Base-by-base conservation (phyloP, 192 early-diverging fungal species). In the Gigaspora rosea region DNA sequence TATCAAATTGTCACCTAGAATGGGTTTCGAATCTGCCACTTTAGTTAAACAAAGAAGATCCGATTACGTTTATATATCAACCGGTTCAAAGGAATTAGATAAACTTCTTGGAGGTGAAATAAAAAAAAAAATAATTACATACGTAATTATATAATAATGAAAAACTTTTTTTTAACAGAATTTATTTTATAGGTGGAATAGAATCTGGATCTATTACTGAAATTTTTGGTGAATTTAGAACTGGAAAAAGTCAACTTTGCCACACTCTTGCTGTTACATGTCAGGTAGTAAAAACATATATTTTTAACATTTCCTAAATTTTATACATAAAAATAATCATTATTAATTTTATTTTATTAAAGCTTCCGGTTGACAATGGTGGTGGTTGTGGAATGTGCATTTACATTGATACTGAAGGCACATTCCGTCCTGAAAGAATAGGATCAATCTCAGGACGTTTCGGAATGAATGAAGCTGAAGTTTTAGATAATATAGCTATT, bases 161-260 rank as follows among this genome's bases (percentile, higher is more conserved):
- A 75, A 27, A 65, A 7, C 1, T 27, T 27, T 27, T 58, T 32
- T 22, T 9, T 71, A 13, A 11, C 16, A 54, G 58, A 22, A 10
- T 62, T 71, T 89, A 58, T 6, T 33, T 41, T 22, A 12, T 22
- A 75, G 73, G 92, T 68, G 97, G 97, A 16, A 92, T 99, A 59
- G 97, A 99, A 78, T 98, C 97, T 5, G 97, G 97, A 3, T 88
- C 94, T 6, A 98, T 99, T 48, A 99, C 97, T 27, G 97, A 99
- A 81, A 85, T 99, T 0, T 99, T 98, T 92, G 97, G 97, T 46
- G 97, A 99, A 84, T 99, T 99, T 79, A 84, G 97, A 64, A 99
- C 97, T 8, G 97, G 97, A 76, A 99, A 99, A 83, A 97, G 93
- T 74, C 97, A 99, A 80, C 76, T 99, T 13, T 98, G 97, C 81